These are phyloP conservation scores for Syncephalastrum racemosum DNA, from an alignment of 371 early-diverging fungal genomes.

Conservation along the genomic window DNA sequence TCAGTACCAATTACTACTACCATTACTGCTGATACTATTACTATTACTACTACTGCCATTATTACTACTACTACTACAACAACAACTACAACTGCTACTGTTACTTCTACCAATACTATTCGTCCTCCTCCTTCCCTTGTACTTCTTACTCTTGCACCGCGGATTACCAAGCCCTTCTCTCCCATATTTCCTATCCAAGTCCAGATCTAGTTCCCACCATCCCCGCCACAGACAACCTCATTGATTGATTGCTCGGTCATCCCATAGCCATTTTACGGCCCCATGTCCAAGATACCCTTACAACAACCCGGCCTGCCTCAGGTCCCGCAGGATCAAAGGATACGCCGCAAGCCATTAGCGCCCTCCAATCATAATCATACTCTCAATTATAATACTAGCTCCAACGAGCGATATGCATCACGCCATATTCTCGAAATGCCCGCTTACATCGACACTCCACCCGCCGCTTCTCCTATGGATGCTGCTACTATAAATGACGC, in stretches of 20 bases:
- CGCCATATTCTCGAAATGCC: no score
- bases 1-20: neutral
- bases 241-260: no score
- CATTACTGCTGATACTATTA: neutral
- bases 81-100: neutral
- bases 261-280: constrained; percentile 1
- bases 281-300: neutral
- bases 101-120: no score
- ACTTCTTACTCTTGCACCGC: neutral
- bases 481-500: constrained; percentile 18
- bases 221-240: constrained; percentile 1
- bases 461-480: constrained; percentile 3
- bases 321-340: constrained; percentile 6
- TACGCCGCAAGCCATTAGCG: constrained; percentile 9
- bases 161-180: neutral
- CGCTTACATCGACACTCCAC: no score
- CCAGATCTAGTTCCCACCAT: neutral
- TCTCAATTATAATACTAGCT: no score
- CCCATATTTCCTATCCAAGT: constrained; percentile 8
- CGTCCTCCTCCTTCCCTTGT: no score
- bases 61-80: neutral
- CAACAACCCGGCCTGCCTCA: neutral
- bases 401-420: no score
- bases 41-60: neutral
- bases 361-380: no score